A percentile compares a stretch with the other conserved stretches of the same genome.
Conservation (phyloP, 2,329 filamentous ascomycete species). For the Grosmannia huntii region DNA sequence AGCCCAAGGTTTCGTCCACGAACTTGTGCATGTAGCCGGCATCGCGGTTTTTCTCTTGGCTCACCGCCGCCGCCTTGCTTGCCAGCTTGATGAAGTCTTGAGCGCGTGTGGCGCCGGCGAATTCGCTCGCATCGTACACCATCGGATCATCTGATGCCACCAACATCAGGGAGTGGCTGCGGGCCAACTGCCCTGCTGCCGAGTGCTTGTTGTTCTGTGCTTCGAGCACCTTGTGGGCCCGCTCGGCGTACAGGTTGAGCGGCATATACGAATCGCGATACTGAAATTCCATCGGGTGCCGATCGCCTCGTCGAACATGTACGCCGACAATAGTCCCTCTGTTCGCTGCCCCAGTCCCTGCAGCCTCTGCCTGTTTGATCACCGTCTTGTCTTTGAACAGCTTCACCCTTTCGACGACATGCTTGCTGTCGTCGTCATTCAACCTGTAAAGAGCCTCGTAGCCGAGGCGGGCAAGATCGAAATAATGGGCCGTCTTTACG, state of each 20-base stretch:
- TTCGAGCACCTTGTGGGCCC: constrained; percentile 42
- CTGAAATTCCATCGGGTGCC: constrained; percentile 63
- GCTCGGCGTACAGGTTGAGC: constrained; percentile 50
- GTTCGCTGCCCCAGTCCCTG: constrained; percentile 6
- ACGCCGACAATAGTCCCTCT: constrained; percentile 50
- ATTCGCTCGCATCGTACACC: constrained; percentile 54
- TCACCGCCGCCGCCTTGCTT: constrained; percentile 33
- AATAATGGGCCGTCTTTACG: constrained; percentile 40
- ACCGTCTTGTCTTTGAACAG: constrained; percentile 38
- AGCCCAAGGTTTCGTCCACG: constrained; percentile 65
- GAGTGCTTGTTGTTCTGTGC: constrained; percentile 25
- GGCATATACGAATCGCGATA: constrained; percentile 71
- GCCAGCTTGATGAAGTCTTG: constrained; percentile 69
- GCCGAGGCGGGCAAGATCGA: constrained; percentile 53
- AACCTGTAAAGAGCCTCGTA: constrained; percentile 67
- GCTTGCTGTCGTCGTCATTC: constrained; percentile 48
- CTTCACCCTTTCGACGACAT: constrained; percentile 46
- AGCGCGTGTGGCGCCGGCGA: constrained; percentile 42
- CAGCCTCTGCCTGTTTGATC: constrained; percentile 18
- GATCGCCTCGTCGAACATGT: constrained; percentile 70
- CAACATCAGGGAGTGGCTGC: constrained; percentile 38
- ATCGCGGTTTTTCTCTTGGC: constrained; percentile 20
- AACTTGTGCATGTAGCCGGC: constrained; percentile 44
- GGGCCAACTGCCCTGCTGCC: constrained; percentile 22
- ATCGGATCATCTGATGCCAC: constrained; percentile 73